phyloP scores from a whole-genome alignment of 2,329 filamentous ascomycete genomes.

The Fusarium nisikadoi region DNA sequence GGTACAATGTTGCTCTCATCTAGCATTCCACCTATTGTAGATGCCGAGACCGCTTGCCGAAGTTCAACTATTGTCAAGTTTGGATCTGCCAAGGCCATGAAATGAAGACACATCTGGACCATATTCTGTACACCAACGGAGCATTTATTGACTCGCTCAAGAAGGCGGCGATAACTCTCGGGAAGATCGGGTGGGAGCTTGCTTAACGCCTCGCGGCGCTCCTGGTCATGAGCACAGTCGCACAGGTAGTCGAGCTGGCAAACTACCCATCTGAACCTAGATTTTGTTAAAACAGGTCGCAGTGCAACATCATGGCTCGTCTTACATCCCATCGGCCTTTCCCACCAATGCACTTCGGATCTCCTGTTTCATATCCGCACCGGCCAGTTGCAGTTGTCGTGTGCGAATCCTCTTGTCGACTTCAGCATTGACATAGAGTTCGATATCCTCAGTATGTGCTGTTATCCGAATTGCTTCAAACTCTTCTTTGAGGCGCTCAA shows the following conservation, averaged over 20 bases:
- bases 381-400: not conserved
- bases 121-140: not conserved
- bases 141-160: not conserved
- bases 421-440: not conserved
- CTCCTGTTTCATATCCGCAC: slow-evolving; percentile 7
- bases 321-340: slow-evolving; percentile 27
- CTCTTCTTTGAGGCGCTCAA: fast-evolving
- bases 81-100: not conserved
- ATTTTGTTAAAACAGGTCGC: fast-evolving
- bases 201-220: slow-evolving; percentile 9
- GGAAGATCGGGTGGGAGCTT: not conserved
- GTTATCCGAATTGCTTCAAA: slow-evolving; percentile 2
- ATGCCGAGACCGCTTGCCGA: slow-evolving; percentile 6
- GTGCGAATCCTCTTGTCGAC: slow-evolving; percentile 4
- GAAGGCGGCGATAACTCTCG: slow-evolving; percentile 20
- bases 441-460: not conserved
- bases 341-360: slow-evolving; percentile 1
- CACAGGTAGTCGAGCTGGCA: slow-evolving; percentile 37
- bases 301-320: fast-evolving
- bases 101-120: slow-evolving; percentile 13
- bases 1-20: not conserved
- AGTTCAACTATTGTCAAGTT: not conserved
- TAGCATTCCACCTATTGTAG: not conserved
- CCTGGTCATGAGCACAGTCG: slow-evolving; percentile 7
- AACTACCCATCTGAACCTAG: slow-evolving; percentile 36